phyloP scores from a whole-genome alignment of 257 asterid genomes.

The Solanum dulcamara region DNA sequence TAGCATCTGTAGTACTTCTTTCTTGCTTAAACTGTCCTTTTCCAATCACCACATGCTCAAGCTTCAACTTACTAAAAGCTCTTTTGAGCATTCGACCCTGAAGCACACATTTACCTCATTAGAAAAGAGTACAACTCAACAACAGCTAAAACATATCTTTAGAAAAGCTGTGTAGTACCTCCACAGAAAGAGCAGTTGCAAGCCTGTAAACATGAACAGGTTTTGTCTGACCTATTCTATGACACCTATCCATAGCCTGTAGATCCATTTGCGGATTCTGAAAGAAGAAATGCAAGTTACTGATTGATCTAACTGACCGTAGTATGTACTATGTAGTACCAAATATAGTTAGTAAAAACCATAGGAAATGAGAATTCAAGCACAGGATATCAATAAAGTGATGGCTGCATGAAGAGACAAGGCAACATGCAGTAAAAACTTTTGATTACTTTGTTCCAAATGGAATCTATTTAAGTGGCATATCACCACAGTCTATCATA shows the following conservation, averaged over 20 bases:
- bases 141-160: not conserved
- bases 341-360: not conserved
- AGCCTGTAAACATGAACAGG: slow-evolving; percentile 98
- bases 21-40: slow-evolving; percentile 95
- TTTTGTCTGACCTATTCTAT: slow-evolving; percentile 96
- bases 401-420: not conserved
- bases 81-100: slow-evolving; percentile 91
- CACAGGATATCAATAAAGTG: not conserved
- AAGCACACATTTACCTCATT: slow-evolving; percentile 1
- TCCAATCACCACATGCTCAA: slow-evolving; percentile 94
- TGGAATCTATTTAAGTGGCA: not conserved
- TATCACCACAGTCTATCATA: not conserved
- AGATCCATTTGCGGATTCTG: slow-evolving; percentile 99
- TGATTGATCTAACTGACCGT: not conserved
- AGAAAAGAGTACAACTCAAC: not conserved
- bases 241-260: slow-evolving; percentile 98
- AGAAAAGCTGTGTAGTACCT: slow-evolving; percentile 30
- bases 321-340: not conserved
- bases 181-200: slow-evolving; percentile 90
- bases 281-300: slow-evolving; percentile 3
- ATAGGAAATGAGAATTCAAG: not conserved
- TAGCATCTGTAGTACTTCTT: slow-evolving; percentile 20
- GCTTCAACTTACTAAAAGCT: slow-evolving; percentile 92
- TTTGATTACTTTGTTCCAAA: not conserved
- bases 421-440: not conserved